Evolutionary conservation across 345 rosid species (phyloP).

Genomic region (Citrus cavaleriei): DNA sequence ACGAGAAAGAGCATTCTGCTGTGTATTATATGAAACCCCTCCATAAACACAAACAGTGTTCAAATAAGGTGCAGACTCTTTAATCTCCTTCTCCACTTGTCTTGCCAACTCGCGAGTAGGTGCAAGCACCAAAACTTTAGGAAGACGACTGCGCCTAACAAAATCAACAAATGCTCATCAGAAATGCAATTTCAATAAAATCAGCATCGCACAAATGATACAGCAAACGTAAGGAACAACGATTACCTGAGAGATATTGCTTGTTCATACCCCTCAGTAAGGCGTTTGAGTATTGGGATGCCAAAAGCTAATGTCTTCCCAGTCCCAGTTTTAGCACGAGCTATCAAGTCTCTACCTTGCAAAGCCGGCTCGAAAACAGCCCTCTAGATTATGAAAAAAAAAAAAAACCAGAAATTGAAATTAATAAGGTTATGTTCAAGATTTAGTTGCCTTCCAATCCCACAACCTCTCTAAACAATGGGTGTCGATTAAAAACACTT

Average conservation of each 20-base stretch:
- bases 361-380: slow-evolving; percentile 88
- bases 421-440: neutral
- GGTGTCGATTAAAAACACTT: too few relatives aligned
- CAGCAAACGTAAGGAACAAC: neutral
- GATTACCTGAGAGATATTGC: slow-evolving; percentile 51
- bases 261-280: slow-evolving; percentile 57
- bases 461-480: too few relatives aligned
- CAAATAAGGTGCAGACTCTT: slow-evolving; percentile 84
- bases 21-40: slow-evolving; percentile 82
- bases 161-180: neutral
- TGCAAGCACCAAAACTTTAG: slow-evolving; percentile 77
- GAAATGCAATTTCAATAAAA: slow-evolving; percentile 3
- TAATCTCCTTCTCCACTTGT: slow-evolving; percentile 96
- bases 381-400: slow-evolving; percentile 36
- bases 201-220: neutral
- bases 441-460: neutral
- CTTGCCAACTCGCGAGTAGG: slow-evolving; percentile 91
- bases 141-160: slow-evolving; percentile 65
- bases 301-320: slow-evolving; percentile 99
- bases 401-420: too few relatives aligned
- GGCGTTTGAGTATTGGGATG: slow-evolving; percentile 78
- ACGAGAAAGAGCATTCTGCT: slow-evolving; percentile 74
- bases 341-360: slow-evolving; percentile 84
- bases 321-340: slow-evolving; percentile 98
- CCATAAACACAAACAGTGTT: slow-evolving; percentile 92